These are phyloP conservation scores for Beta vulgaris DNA, from an alignment of 148 eudicot species.

Conservation along the genomic window DNA sequence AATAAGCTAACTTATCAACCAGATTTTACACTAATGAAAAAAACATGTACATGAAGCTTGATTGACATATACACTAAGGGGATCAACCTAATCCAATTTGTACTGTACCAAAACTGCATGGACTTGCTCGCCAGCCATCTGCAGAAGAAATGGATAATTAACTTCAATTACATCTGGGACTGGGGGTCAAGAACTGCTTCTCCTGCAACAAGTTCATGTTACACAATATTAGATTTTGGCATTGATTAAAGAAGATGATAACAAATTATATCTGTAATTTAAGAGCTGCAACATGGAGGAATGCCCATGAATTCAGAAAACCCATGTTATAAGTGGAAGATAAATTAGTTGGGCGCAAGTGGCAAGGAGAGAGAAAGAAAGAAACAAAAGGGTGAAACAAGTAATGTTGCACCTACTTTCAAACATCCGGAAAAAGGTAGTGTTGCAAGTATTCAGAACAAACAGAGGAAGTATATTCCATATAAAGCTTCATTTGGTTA, in stretches of 20 bases:
- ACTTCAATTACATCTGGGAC: slow-evolving; percentile 34
- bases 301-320: too few relatives aligned
- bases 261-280: too few relatives aligned
- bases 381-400: too few relatives aligned
- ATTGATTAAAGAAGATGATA: not conserved
- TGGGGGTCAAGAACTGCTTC: slow-evolving; percentile 71
- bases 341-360: too few relatives aligned
- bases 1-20: not conserved
- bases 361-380: too few relatives aligned
- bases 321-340: too few relatives aligned
- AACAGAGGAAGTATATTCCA: too few relatives aligned
- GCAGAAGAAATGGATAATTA: not conserved
- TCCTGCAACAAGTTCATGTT: slow-evolving; percentile 46
- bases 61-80: slow-evolving; percentile 19
- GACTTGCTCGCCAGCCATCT: slow-evolving; percentile 4
- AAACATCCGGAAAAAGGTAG: too few relatives aligned
- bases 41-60: slow-evolving; percentile 25
- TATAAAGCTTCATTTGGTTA: too few relatives aligned
- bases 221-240: slow-evolving; percentile 1
- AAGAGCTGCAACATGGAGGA: too few relatives aligned
- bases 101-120: slow-evolving; percentile 28
- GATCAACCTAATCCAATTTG: slow-evolving; percentile 14
- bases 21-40: slow-evolving; percentile 12
- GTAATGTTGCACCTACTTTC: too few relatives aligned
- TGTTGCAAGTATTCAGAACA: too few relatives aligned